Base-by-base conservation (phyloP, 2,329 filamentous ascomycete genomes). In the Botrytis fabae region DNA sequence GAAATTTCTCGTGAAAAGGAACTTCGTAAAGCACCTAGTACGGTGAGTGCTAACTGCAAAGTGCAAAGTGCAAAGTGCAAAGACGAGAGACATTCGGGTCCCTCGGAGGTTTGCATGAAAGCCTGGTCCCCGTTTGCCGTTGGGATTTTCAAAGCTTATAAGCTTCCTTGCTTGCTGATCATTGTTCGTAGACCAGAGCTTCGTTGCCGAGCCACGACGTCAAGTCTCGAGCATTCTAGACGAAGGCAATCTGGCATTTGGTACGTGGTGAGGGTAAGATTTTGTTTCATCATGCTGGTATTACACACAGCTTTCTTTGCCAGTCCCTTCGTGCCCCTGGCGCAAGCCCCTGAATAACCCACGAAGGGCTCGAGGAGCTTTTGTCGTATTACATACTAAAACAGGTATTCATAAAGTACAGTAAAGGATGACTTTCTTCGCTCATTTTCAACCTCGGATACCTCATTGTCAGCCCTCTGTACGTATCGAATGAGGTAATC, bases 401-500 rank as follows among this genome's bases (percentile, higher is more conserved):
- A 62, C 42, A 62, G 22, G 40, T 69, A 69, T 25, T 73, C 46
- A 16, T 68, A 73, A 22, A 73, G 46, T 44, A 46, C 38, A 63
- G 48, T 72, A 64, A 73, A 64, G 1, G 65, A 74, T 68, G 72
- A 73, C 46, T 35, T 70, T 63, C 38, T 70, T 65, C 63, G 60
- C 16, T 51, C 51, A 40, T 46, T 38, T 14, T 38, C 44, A 35
- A 38, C 63, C 22, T 22, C 54, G 18, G 54, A 42, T 25, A 25
- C 22, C 18, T 69, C 54, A 22, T 60, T 61, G 18, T 74, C 73
- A 10, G 65, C 57, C 22, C 62, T 61, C 62, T 82, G 73, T n/a
- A 80, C 70, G 75, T 88, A 89, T 75, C 83, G 83, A 22, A 87
- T 75, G n/a, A 86, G 73, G 78, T 92, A 92, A 77, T 92, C 90